These are phyloP conservation scores for Linum trigynum DNA, from an alignment of 345 rosid species.

Conservation along the genomic window DNA sequence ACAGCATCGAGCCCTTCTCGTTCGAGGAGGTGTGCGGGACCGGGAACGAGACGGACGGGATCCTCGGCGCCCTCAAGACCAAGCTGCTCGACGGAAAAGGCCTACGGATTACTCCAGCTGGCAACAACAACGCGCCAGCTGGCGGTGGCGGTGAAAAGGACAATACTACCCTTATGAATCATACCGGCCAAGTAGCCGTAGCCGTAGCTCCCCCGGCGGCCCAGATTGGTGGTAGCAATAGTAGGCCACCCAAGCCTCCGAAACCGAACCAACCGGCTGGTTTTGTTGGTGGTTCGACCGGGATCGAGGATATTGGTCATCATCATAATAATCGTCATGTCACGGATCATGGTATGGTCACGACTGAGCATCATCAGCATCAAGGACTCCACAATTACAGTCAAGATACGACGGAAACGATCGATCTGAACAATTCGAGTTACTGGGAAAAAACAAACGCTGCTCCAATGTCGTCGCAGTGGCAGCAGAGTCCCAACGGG, in stretches of 20 bases:
- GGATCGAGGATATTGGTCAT: not conserved
- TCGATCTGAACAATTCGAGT: not conserved
- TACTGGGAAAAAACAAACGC: not conserved
- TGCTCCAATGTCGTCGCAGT: not conserved
- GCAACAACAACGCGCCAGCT: not conserved
- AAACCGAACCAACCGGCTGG: not conserved
- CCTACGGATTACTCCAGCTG: slow-evolving; percentile 6
- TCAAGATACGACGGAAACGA: not conserved
- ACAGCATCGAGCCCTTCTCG: slow-evolving; percentile 35
- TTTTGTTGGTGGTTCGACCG: not conserved
- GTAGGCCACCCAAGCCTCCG: not conserved
- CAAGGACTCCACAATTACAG: not conserved
- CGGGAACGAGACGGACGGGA: slow-evolving; percentile 29
- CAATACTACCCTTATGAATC: not conserved
- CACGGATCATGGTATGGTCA: not conserved
- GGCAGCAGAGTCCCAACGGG: not conserved
- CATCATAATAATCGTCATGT: not conserved
- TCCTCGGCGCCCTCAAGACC: slow-evolving; percentile 43
- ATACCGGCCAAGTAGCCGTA: not conserved
- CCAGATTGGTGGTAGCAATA: not conserved
- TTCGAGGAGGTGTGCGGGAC: slow-evolving; percentile 36
- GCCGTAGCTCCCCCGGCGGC: not conserved
- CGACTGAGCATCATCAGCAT: not conserved
- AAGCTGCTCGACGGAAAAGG: slow-evolving; percentile 39
- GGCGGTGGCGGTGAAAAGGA: not conserved